Conservation (phyloP, 306 rosid genomes). For the Abrus precatorius region DNA sequence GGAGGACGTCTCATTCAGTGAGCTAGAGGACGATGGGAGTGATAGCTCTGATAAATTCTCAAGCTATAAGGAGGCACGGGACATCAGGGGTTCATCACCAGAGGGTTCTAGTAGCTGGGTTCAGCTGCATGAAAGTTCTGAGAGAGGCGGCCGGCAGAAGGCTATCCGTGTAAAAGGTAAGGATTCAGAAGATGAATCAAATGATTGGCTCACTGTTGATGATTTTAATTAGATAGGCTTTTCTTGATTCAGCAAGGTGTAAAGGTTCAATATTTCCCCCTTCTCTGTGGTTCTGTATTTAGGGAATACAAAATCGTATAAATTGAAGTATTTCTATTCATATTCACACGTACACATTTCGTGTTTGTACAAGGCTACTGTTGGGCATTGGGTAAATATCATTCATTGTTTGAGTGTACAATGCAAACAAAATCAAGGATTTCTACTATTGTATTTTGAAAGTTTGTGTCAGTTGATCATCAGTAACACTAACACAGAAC, state of each 20-base stretch:
- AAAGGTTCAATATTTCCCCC: slow-evolving; percentile 48
- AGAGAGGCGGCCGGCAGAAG: slow-evolving; percentile 49
- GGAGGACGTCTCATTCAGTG: slow-evolving; percentile 85
- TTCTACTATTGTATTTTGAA: background rate
- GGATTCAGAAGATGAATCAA: slow-evolving; percentile 89
- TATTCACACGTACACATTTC: slow-evolving; percentile 27
- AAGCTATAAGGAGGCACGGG: slow-evolving; percentile 49
- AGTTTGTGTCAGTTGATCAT: background rate
- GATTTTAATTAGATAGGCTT: slow-evolving; percentile 60
- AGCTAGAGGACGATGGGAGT: slow-evolving; percentile 70
- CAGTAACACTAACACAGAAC: background rate
- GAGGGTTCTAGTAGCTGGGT: slow-evolving; percentile 83
- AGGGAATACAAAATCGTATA: slow-evolving; percentile 34
- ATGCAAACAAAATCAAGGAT: slow-evolving; percentile 22
- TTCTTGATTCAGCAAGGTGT: slow-evolving; percentile 51
- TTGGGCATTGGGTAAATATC: slow-evolving; percentile 26
- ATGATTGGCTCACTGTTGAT: slow-evolving; percentile 87
- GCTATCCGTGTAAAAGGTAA: slow-evolving; percentile 56
- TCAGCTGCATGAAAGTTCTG: slow-evolving; percentile 64
- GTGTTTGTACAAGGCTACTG: slow-evolving; percentile 17
- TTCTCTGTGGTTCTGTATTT: slow-evolving; percentile 46
- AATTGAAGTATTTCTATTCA: slow-evolving; percentile 36
- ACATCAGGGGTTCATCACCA: slow-evolving; percentile 62
- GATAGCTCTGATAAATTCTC: slow-evolving; percentile 64
- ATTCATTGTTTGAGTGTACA: slow-evolving; percentile 5